Evolutionary conservation across 257 asterid species (phyloP).

Genomic region (Nemophila menziesii): DNA sequence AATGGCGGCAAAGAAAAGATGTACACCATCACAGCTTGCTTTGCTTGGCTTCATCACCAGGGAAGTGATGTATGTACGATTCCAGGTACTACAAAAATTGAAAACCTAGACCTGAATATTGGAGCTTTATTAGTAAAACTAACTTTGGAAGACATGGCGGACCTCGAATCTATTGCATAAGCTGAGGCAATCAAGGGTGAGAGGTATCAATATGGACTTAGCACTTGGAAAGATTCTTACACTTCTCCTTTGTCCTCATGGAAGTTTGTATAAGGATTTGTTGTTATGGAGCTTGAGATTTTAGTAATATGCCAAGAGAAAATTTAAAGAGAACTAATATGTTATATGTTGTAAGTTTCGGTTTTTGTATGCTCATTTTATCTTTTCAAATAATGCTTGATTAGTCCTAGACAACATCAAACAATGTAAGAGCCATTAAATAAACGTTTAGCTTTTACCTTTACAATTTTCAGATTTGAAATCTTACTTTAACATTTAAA

Average conservation of each 20-base stretch:
- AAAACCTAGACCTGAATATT: constrained; percentile 24
- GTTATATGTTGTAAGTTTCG: no score
- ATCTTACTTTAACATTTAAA: no score
- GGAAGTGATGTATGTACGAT: constrained; percentile 39
- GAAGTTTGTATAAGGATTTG: constrained; percentile 8
- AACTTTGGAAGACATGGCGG: constrained; percentile 18
- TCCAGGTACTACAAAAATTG: constrained; percentile 37
- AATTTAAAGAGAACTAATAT: no score
- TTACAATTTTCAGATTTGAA: no score
- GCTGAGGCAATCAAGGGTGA: constrained; percentile 20
- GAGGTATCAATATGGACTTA: neutral
- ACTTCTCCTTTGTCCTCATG: constrained; percentile 26
- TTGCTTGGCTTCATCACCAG: constrained; percentile 57
- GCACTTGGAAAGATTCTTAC: constrained; percentile 12
- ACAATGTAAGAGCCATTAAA: no score
- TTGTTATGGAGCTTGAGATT: neutral
- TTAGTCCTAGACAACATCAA: no score
- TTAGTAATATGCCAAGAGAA: neutral
- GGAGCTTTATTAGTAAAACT: constrained; percentile 23
- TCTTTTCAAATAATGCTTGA: no score
- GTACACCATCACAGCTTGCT: constrained; percentile 40
- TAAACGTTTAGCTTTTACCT: no score
- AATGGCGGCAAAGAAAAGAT: constrained; percentile 32
- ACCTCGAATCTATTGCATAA: constrained; percentile 28
- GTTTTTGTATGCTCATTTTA: no score